Evolutionary conservation across 1,284 basidiomycete species (phyloP).

Genomic region (Ceratorhiza oryzae-sativae): DNA sequence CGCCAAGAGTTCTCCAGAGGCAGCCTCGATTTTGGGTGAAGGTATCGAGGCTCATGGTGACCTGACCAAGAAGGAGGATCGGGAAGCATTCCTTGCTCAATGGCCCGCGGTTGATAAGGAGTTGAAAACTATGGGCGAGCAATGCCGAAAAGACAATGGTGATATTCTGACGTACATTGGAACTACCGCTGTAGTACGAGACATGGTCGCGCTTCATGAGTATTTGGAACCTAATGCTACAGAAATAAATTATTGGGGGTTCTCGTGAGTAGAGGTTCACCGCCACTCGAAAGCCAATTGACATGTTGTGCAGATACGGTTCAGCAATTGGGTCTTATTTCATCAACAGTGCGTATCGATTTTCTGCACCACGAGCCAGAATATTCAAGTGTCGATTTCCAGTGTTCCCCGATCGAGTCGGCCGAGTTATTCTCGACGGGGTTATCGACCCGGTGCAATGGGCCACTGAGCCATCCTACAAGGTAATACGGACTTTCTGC

Average conservation of each 20-base stretch:
- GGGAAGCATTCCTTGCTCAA: slow-evolving; percentile 36
- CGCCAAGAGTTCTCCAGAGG: slow-evolving; percentile 3
- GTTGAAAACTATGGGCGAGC: slow-evolving; percentile 7
- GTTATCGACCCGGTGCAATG: slow-evolving; percentile 12
- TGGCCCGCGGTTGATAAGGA: slow-evolving; percentile 9
- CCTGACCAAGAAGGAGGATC: slow-evolving; percentile 17
- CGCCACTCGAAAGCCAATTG: background rate
- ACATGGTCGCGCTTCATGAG: slow-evolving; percentile 31
- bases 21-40: slow-evolving; percentile 20
- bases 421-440: slow-evolving; percentile 18
- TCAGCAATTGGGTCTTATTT: slow-evolving; percentile 40
- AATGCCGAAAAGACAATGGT: slow-evolving; percentile 25
- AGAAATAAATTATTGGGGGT: slow-evolving; percentile 33
- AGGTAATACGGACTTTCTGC: background rate
- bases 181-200: background rate
- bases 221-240: background rate
- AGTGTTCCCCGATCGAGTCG: slow-evolving; percentile 30
- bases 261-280: background rate
- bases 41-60: slow-evolving; percentile 35
- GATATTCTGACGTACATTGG: background rate
- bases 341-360: slow-evolving; percentile 25
- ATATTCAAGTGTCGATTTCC: background rate
- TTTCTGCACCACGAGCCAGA: background rate
- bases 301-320: slow-evolving; percentile 39
- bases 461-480: background rate